A percentile compares a stretch with the other conserved stretches of the same genome.
phyloP scores from a whole-genome alignment of 345 rosid genomes.

The rapeseed (Brassica napus) region DNA sequence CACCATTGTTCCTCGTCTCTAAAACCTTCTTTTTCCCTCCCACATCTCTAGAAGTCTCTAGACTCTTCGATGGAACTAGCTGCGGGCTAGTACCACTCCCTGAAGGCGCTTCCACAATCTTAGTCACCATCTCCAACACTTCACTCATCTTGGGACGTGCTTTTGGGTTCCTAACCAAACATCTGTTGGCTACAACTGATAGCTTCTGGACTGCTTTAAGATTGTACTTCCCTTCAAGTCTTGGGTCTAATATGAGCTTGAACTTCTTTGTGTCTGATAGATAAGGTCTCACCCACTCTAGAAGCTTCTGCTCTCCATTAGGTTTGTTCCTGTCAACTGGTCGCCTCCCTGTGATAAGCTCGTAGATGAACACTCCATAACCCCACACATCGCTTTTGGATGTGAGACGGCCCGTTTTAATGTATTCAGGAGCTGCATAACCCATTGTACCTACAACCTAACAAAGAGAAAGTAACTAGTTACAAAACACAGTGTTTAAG shows the following conservation, averaged over 20 bases:
- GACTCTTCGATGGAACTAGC: conserved; percentile 45
- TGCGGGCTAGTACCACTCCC: conserved; percentile 41
- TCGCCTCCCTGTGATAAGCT: conserved; percentile 83
- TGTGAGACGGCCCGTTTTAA: conserved; percentile 83
- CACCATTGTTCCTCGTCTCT: conserved; percentile 33
- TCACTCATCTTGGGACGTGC: conserved; percentile 90
- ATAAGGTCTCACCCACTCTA: conserved; percentile 27
- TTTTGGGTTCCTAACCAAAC: conserved; percentile 72
- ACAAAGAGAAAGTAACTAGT: conserved; percentile 6
- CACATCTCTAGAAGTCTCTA: conserved; percentile 27
- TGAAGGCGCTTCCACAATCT: conserved; percentile 49
- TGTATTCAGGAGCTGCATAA: conserved; percentile 89
- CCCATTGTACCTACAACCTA: conserved; percentile 95
- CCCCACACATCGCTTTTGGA: conserved; percentile 89
- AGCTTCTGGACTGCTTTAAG: conserved; percentile 62
- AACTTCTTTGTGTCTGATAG: conserved; percentile 62
- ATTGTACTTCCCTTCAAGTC: conserved; percentile 57
- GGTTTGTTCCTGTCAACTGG: conserved; percentile 83
- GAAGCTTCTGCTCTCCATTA: conserved; percentile 75
- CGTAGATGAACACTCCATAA: conserved; percentile 90
- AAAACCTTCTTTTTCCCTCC: conserved; percentile 36
- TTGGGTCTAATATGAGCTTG: conserved; percentile 61
- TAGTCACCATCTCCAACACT: conserved; percentile 68
- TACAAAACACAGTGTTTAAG: background rate
- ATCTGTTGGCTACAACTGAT: conserved; percentile 66